These are phyloP conservation scores for Trifolium dubium DNA, from an alignment of 306 rosid genomes.

Conservation along the genomic window DNA sequence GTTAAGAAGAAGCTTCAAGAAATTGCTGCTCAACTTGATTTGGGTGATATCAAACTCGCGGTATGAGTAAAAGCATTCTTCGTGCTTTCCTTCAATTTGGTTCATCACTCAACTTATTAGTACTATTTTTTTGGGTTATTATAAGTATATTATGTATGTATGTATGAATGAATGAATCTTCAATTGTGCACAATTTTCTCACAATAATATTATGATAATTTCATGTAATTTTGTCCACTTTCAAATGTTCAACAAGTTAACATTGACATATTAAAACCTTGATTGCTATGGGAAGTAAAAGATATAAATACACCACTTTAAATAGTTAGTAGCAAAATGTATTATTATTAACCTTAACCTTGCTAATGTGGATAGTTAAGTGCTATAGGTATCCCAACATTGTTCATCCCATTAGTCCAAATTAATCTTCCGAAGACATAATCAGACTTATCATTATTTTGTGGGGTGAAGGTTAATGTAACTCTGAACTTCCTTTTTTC, in stretches of 20 bases:
- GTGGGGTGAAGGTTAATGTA: slow-evolving; percentile 16
- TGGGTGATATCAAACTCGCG: slow-evolving; percentile 66
- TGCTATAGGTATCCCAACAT: slow-evolving; percentile 52
- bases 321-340: background rate
- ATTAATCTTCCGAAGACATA: slow-evolving; percentile 47
- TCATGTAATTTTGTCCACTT: background rate
- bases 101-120: background rate
- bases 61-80: slow-evolving; percentile 28
- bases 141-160: slow-evolving; percentile 11
- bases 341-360: background rate
- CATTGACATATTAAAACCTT: background rate
- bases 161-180: slow-evolving; percentile 31
- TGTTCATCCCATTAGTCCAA: slow-evolving; percentile 52
- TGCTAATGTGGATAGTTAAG: slow-evolving; percentile 6
- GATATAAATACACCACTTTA: background rate
- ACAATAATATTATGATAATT: background rate
- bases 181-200: slow-evolving; percentile 33
- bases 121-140: slow-evolving; percentile 3
- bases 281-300: background rate
- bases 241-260: background rate
- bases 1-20: slow-evolving; percentile 93
- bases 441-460: background rate
- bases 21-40: slow-evolving; percentile 80
- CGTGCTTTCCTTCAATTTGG: slow-evolving; percentile 15
- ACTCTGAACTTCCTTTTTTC: slow-evolving; percentile 57